These are phyloP conservation scores for Poterioochromonas sp. DNA, from an alignment of 352 stramenopile genomes.

Conservation along the genomic window DNA sequence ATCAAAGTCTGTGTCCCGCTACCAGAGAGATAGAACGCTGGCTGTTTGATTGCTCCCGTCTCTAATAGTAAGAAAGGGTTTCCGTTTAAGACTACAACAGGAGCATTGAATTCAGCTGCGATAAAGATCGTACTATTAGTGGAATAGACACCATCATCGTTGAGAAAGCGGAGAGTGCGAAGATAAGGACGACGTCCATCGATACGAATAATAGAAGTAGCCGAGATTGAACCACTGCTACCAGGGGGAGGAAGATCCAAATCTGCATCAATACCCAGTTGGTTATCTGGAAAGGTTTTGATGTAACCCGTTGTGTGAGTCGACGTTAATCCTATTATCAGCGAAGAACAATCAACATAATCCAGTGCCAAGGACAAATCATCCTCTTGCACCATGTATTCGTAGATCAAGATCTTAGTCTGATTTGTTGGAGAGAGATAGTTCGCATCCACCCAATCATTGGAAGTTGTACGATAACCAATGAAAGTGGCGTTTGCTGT, in stretches of 20 bases:
- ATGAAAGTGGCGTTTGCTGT: neutral
- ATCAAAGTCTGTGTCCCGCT: neutral
- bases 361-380: neutral
- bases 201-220: neutral
- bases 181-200: constrained; percentile 13
- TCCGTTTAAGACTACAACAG: constrained; percentile 15
- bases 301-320: neutral
- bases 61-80: neutral
- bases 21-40: neutral
- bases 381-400: constrained; percentile 6
- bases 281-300: neutral
- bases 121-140: neutral
- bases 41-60: neutral
- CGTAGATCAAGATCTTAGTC: neutral
- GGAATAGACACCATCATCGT: neutral
- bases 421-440: neutral
- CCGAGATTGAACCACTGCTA: neutral
- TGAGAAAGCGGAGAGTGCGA: neutral
- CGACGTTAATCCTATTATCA: neutral
- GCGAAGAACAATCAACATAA: neutral
- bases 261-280: neutral
- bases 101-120: neutral
- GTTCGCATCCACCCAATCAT: neutral
- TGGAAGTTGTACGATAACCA: neutral
- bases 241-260: neutral